These are phyloP conservation scores for Raffaelea deltoideospora DNA, from an alignment of 2,329 filamentous ascomycete species.

Conservation along the genomic window DNA sequence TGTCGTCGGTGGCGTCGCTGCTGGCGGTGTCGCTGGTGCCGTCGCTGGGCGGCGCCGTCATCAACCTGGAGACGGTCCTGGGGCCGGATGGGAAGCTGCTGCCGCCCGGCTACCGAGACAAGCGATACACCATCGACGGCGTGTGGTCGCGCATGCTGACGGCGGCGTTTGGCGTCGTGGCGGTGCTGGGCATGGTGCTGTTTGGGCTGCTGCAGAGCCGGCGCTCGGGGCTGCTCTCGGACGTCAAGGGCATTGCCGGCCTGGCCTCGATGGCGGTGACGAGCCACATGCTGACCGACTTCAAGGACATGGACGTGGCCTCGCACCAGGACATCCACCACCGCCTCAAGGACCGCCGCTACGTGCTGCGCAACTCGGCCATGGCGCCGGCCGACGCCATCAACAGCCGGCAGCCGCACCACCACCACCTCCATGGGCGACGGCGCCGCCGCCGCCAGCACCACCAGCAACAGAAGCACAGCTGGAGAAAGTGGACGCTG, in stretches of 20 bases:
- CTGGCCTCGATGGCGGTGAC: constrained; percentile 62
- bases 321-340: constrained; percentile 52
- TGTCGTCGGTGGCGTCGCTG: constrained; percentile 49
- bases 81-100: constrained; percentile 34
- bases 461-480: not conserved
- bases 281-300: constrained; percentile 59
- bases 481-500: too few species aligned
- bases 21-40: constrained; percentile 55
- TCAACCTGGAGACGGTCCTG: constrained; percentile 42
- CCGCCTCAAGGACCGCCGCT: constrained; percentile 49
- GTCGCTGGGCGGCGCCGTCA: constrained; percentile 48
- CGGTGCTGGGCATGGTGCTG: constrained; percentile 39
- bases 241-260: constrained; percentile 59
- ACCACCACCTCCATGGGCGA: constrained; percentile 24
- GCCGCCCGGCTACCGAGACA: constrained; percentile 20
- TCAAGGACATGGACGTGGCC: constrained; percentile 55
- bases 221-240: constrained; percentile 49
- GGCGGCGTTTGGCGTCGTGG: constrained; percentile 38
- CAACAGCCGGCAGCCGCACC: too few species aligned
- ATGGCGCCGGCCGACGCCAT: constrained; percentile 48
- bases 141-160: constrained; percentile 49
- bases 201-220: constrained; percentile 46
- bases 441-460: constrained; percentile 21
- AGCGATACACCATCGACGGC: constrained; percentile 37
- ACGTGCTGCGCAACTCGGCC: constrained; percentile 55